Conservation (phyloP, 78 protist species). For the Dictyostelium discoideum region DNA sequence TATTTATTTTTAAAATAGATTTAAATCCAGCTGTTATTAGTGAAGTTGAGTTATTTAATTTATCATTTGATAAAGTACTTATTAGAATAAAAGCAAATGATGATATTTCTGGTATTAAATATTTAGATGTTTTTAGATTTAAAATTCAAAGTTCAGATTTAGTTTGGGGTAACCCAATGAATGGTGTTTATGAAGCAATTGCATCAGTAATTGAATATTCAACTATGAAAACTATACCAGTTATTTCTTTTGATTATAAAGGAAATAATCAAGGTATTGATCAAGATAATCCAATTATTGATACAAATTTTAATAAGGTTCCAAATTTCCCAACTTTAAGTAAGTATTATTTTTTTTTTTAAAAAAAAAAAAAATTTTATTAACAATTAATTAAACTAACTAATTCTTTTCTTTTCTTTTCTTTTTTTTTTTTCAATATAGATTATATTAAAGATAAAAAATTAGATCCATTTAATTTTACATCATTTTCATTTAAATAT, state of each 20-base stretch:
- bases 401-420: neutral
- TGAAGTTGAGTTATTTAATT: neutral
- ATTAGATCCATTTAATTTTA: neutral
- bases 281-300: neutral
- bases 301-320: neutral
- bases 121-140: neutral
- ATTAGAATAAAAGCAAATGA: constrained; percentile 5
- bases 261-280: neutral
- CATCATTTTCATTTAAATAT: neutral
- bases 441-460: neutral
- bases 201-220: neutral
- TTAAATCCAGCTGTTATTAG: neutral
- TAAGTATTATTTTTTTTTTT: neutral
- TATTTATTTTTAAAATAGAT: neutral
- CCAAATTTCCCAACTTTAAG: neutral
- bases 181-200: constrained; percentile 31
- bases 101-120: neutral
- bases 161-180: neutral
- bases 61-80: neutral
- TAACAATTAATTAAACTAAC: no score
- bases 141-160: neutral
- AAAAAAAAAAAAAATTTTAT: neutral
- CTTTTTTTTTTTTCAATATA: neutral
- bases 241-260: neutral
- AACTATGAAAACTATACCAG: neutral